phyloP scores from a whole-genome alignment of 345 rosid genomes.

The Tarenaya hassleriana region DNA sequence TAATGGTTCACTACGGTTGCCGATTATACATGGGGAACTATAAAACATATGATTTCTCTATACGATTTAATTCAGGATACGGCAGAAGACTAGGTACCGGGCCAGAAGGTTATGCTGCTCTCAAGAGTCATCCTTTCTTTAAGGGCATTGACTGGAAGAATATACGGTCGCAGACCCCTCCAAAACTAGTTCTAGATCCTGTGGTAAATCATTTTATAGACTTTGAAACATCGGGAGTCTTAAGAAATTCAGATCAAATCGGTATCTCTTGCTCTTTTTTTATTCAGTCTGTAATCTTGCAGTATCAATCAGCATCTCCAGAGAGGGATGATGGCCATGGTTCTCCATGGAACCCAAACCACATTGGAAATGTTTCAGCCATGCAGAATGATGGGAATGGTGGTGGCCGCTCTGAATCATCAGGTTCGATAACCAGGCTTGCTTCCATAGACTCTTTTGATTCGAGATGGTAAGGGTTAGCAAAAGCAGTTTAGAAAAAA shows the following conservation, averaged over 20 bases:
- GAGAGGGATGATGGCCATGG: slow-evolving; percentile 56
- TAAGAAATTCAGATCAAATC: too few species aligned
- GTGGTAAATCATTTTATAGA: slow-evolving; percentile 30
- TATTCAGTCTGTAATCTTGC: slow-evolving; percentile 10
- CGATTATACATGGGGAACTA: too few species aligned
- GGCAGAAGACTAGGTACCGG: slow-evolving; percentile 93
- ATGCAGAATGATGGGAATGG: slow-evolving; percentile 46
- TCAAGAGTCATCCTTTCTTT: slow-evolving; percentile 88
- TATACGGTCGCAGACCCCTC: slow-evolving; percentile 66
- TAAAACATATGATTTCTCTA: too few species aligned
- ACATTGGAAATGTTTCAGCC: slow-evolving; percentile 53
- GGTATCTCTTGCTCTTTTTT: slow-evolving; percentile 6
- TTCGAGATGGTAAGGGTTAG: slow-evolving; percentile 75
- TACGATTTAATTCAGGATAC: slow-evolving; percentile 51
- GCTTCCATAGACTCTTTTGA: slow-evolving; percentile 98
- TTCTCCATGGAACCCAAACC: slow-evolving; percentile 73
- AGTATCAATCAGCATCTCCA: slow-evolving; percentile 33
- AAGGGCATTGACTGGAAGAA: slow-evolving; percentile 79
- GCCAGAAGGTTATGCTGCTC: slow-evolving; percentile 69
- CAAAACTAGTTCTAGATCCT: slow-evolving; percentile 67
- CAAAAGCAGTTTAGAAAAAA: neutral
- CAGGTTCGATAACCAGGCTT: slow-evolving; percentile 73
- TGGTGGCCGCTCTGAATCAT: slow-evolving; percentile 41
- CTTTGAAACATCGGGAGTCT: neutral
- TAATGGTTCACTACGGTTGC: too few species aligned